Conservation (phyloP, 495 filamentous ascomycete species). For the Aspergillus sclerotioniger region DNA sequence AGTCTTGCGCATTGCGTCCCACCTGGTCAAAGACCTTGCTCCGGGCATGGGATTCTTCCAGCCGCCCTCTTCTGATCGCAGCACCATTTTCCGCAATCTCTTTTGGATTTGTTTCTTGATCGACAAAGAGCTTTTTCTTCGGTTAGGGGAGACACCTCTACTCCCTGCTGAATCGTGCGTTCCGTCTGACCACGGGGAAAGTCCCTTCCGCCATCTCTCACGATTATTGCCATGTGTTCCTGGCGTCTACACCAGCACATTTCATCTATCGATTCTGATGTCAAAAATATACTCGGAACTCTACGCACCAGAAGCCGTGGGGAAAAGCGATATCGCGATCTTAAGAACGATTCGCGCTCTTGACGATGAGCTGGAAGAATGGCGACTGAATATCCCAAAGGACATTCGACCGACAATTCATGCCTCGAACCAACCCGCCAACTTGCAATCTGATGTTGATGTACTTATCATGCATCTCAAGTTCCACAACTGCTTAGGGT, state of each 20-base stretch:
- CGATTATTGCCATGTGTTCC: neutral
- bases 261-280: neutral
- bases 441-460: neutral
- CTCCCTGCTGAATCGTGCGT: neutral
- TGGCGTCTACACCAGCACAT: neutral
- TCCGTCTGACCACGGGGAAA: too few species aligned
- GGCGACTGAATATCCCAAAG: neutral
- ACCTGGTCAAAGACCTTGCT: neutral
- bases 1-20: neutral
- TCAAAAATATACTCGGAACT: neutral
- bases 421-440: neutral
- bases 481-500: neutral
- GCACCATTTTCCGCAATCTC: neutral
- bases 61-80: neutral
- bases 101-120: neutral
- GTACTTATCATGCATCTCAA: neutral
- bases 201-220: neutral
- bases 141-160: neutral
- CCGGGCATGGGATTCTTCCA: neutral
- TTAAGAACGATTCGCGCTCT: neutral
- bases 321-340: neutral
- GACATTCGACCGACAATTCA: neutral
- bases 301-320: neutral
- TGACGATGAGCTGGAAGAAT: constrained; percentile 1
- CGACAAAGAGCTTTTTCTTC: neutral